Evolutionary conservation across 2,329 filamentous ascomycete genomes (phyloP).

Genomic region (Lachnellula arida): DNA sequence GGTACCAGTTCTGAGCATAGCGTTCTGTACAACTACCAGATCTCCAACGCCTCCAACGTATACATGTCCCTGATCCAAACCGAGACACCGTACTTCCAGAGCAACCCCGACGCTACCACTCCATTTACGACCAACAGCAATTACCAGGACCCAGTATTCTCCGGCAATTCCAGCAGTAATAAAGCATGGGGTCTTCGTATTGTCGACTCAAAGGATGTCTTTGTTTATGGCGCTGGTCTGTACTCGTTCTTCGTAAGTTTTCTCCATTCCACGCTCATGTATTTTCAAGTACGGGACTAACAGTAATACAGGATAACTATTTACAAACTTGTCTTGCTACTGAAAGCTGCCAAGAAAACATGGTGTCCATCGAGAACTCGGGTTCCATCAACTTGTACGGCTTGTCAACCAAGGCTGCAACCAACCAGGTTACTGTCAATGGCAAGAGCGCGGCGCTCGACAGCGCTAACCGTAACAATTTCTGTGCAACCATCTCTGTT

Average conservation of each 20-base stretch:
- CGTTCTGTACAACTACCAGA: slow-evolving; percentile 78
- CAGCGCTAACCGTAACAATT: slow-evolving; percentile 60
- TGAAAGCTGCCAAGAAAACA: slow-evolving; percentile 72
- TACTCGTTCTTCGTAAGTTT: slow-evolving; percentile 65
- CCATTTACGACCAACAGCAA: slow-evolving; percentile 57
- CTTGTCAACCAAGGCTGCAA: slow-evolving; percentile 68
- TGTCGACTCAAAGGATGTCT: slow-evolving; percentile 60
- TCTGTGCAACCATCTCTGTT: slow-evolving; percentile 56
- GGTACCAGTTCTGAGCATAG: slow-evolving; percentile 67
- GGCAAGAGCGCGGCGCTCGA: slow-evolving; percentile 50
- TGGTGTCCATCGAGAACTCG: slow-evolving; percentile 66
- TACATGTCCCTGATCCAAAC: slow-evolving; percentile 83
- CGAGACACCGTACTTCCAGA: slow-evolving; percentile 85
- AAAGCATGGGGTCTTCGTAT: slow-evolving; percentile 76
- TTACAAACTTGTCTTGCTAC: slow-evolving; percentile 61
- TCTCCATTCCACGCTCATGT: neutral
- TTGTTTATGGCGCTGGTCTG: slow-evolving; percentile 67
- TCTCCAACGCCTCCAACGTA: slow-evolving; percentile 70
- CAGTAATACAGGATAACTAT: slow-evolving; percentile 59
- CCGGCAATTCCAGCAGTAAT: slow-evolving; percentile 38
- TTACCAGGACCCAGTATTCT: slow-evolving; percentile 67
- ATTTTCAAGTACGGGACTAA: neutral
- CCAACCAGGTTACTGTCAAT: slow-evolving; percentile 67
- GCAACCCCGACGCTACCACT: slow-evolving; percentile 67
- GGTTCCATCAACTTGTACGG: slow-evolving; percentile 58